A percentile compares a stretch with the other conserved stretches of the same genome.
These are phyloP conservation scores for Termitomyces eurrhizus DNA, from an alignment of 768 basidiomycete species.

Conservation along the genomic window DNA sequence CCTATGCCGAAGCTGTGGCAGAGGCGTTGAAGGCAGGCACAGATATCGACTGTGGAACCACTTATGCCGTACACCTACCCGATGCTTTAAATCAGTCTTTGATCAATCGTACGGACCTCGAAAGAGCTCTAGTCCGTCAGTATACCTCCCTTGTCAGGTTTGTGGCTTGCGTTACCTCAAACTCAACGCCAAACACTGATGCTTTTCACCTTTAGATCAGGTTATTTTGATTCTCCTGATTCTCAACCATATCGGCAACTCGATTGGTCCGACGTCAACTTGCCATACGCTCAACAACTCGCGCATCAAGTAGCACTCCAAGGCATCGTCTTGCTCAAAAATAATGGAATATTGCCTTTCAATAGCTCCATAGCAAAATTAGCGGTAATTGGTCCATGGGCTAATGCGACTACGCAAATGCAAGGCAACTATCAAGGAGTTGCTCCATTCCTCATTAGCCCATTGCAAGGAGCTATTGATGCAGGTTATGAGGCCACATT, in stretches of 20 bases:
- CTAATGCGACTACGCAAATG: slow-evolving; percentile 51
- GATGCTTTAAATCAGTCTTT: slow-evolving; percentile 45
- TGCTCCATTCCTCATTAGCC: slow-evolving; percentile 54
- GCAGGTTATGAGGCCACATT: slow-evolving; percentile 45
- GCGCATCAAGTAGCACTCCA: slow-evolving; percentile 49
- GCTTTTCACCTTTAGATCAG: slow-evolving; percentile 32
- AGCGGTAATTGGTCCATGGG: slow-evolving; percentile 59
- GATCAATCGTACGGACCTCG: slow-evolving; percentile 40
- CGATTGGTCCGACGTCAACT: slow-evolving; percentile 46
- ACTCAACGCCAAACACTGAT: neutral
- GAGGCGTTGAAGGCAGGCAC: slow-evolving; percentile 49
- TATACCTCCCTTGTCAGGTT: slow-evolving; percentile 54
- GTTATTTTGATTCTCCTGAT: slow-evolving; percentile 51
- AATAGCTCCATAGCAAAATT: slow-evolving; percentile 40
- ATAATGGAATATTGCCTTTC: slow-evolving; percentile 57
- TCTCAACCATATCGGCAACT: slow-evolving; percentile 50
- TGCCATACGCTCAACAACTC: slow-evolving; percentile 41
- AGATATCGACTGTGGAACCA: slow-evolving; percentile 51
- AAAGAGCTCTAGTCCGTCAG: slow-evolving; percentile 38
- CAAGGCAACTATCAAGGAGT: slow-evolving; percentile 55
- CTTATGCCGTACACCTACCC: slow-evolving; percentile 41
- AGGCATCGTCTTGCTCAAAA: slow-evolving; percentile 60
- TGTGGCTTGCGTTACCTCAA: slow-evolving; percentile 6
- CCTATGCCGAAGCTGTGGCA: slow-evolving; percentile 44
- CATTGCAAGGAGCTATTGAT: slow-evolving; percentile 42